Conservation (phyloP, 495 filamentous ascomycete genomes). For the Penicillium coprophilum region DNA sequence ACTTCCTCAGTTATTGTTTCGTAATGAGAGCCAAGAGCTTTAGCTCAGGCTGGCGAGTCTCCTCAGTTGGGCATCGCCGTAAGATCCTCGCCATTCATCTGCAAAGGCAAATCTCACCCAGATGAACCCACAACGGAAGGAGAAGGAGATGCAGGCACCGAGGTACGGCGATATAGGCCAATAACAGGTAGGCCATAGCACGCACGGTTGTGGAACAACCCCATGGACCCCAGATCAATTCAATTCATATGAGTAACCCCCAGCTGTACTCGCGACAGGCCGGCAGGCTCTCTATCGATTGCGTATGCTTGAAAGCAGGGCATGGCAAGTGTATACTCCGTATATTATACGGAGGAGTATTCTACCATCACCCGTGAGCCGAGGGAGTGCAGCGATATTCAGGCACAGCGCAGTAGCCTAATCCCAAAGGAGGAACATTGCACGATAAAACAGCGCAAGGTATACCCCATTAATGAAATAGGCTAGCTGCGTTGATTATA, state of each 20-base stretch:
- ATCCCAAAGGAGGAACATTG: conserved; percentile 16
- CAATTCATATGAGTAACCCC: neutral
- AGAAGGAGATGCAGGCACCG: neutral
- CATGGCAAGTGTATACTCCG: neutral
- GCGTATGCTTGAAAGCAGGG: neutral
- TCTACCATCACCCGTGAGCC: neutral
- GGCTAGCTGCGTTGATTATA: too few species aligned
- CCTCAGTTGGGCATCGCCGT: neutral
- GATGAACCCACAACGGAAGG: neutral
- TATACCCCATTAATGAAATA: too few species aligned
- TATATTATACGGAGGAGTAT: too few species aligned
- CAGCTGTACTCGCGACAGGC: neutral
- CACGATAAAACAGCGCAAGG: too few species aligned
- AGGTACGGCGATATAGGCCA: neutral
- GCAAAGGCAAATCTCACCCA: neutral
- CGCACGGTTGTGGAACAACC: neutral
- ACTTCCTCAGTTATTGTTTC: conserved; percentile 1
- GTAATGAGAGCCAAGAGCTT: neutral
- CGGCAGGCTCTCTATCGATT: neutral
- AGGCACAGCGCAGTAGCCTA: conserved; percentile 18
- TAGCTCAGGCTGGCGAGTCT: neutral
- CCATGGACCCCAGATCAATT: neutral
- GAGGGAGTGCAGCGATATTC: conserved; percentile 7
- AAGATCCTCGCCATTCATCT: neutral
- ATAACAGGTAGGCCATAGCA: neutral